A percentile compares a stretch with the other conserved stretches of the same genome.
phyloP scores from a whole-genome alignment of 371 early-diverging fungal species.

The Cokeromyces recurvatus region DNA sequence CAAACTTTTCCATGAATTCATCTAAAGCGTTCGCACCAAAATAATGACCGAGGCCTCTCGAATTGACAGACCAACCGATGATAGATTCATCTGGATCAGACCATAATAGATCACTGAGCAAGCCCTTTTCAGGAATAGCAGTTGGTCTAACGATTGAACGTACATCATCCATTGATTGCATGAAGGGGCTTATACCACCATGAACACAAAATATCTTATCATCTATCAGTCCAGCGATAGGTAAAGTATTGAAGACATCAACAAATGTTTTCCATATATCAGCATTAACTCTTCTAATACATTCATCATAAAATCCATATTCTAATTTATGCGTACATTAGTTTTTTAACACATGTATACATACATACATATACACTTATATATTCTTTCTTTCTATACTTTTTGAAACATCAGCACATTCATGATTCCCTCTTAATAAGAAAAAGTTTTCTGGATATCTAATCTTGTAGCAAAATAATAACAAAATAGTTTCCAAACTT shows the following conservation, averaged over 20 bases:
- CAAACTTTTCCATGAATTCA: conserved; percentile 79
- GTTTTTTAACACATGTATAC: not conserved
- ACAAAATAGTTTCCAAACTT: conserved; percentile 90
- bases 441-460: conserved; percentile 96
- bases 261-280: conserved; percentile 97
- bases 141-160: conserved; percentile 80
- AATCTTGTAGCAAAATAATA: conserved; percentile 95
- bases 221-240: conserved; percentile 94
- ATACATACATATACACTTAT: not conserved
- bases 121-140: conserved; percentile 92
- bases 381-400: conserved; percentile 51
- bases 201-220: conserved; percentile 97
- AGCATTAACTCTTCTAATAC: conserved; percentile 89
- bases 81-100: conserved; percentile 73
- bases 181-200: conserved; percentile 88
- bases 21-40: conserved; percentile 86
- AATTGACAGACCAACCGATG: conserved; percentile 92
- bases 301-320: conserved; percentile 99
- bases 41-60: conserved; percentile 90
- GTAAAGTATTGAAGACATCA: conserved; percentile 96
- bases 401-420: conserved; percentile 92
- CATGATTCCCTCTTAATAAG: conserved; percentile 96
- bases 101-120: conserved; percentile 83
- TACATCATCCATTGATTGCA: conserved; percentile 87
- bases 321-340: conserved; percentile 48